Conservation (phyloP, 2,329 filamentous ascomycete genomes). For the Colletotrichum endophyticum region DNA sequence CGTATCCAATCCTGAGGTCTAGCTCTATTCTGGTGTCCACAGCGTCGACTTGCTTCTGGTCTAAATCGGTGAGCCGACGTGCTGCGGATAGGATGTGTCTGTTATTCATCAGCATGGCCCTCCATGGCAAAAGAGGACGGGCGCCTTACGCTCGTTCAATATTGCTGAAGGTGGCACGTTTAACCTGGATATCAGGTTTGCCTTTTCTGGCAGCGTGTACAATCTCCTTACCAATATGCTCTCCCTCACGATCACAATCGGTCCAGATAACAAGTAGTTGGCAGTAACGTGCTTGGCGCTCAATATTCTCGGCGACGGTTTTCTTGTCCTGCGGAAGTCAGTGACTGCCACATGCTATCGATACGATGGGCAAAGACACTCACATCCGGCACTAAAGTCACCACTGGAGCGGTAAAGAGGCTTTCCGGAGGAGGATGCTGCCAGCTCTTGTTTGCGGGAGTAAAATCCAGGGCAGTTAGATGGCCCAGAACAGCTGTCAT, state of each 20-base stretch:
- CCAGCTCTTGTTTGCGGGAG: slow-evolving; percentile 78
- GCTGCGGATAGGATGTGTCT: slow-evolving; percentile 90
- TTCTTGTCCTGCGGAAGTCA: slow-evolving; percentile 70
- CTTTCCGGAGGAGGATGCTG: slow-evolving; percentile 76
- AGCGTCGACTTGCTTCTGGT: slow-evolving; percentile 85
- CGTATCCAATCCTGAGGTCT: slow-evolving; percentile 89
- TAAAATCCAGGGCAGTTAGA: slow-evolving; percentile 81
- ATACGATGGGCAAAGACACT: slow-evolving; percentile 19
- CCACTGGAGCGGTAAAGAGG: slow-evolving; percentile 82
- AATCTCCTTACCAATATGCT: slow-evolving; percentile 94
- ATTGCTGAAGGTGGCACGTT: slow-evolving; percentile 92
- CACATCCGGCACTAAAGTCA: slow-evolving; percentile 71
- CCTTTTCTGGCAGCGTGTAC: slow-evolving; percentile 77
- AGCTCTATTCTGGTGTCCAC: slow-evolving; percentile 90
- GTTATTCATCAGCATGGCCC: slow-evolving; percentile 5
- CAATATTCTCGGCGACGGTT: slow-evolving; percentile 84
- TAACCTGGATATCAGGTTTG: slow-evolving; percentile 78
- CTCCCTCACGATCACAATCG: slow-evolving; percentile 96
- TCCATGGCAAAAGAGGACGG: background rate
- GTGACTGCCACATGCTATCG: background rate
- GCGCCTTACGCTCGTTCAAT: slow-evolving; percentile 80
- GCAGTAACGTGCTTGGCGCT: slow-evolving; percentile 74
- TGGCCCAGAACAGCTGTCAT: slow-evolving; percentile 96
- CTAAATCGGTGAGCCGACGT: slow-evolving; percentile 75
- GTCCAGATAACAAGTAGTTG: slow-evolving; percentile 93